Evolutionary conservation across 345 rosid species (phyloP), one percentile per base, ranked within the genome.

Genomic region (Diplotaxis tenuifolia): DNA sequence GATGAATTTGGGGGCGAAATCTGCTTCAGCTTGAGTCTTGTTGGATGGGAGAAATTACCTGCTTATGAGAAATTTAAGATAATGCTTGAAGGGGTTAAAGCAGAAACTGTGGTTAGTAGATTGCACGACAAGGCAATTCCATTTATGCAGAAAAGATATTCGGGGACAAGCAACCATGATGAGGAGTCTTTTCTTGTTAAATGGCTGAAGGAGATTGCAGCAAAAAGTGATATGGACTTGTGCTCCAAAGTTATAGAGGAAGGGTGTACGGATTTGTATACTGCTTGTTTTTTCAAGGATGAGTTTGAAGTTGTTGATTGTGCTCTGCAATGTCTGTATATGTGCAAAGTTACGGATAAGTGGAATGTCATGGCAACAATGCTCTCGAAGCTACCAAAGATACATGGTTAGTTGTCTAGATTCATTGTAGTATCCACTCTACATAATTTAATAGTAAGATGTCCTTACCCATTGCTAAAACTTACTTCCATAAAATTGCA

Each of bases 171-270:
- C 74, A 75, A 63, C 73, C 74, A 45, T n/a, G 28, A 63, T 15
- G 72, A 78, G 69, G 86, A 85, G 55, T 86, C 99, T 34, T 92
- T 87, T 83, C 84, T 95, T 62, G 90, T 87, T 73, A 86, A 84
- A 80, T 95, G 99, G 98, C 83, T 95, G 62, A 90, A 83, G 85
- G 98, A 92, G 83, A 81, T 84, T 61, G 88, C 98, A 72, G 58
- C 65, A 31, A 93, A 81, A 72, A 90, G 89, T 73, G 86, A 83
- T 67, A 65, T 95, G 69, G 96, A 92, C 58, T 68, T 90, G 67
- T 87, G 94, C 83, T 82, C 84, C 86, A 78, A 78, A 60, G 94
- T 90, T 65, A 82, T 95, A 22, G 97, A 87, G 52, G 99, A 90
- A 86, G 96, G 96, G 52, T 92, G 96, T 82, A 76, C 50, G 49